Evolutionary conservation across 176 grass and related monocot species (phyloP), one percentile per base, ranked within the genome.

Genomic region (Raddia guianensis): DNA sequence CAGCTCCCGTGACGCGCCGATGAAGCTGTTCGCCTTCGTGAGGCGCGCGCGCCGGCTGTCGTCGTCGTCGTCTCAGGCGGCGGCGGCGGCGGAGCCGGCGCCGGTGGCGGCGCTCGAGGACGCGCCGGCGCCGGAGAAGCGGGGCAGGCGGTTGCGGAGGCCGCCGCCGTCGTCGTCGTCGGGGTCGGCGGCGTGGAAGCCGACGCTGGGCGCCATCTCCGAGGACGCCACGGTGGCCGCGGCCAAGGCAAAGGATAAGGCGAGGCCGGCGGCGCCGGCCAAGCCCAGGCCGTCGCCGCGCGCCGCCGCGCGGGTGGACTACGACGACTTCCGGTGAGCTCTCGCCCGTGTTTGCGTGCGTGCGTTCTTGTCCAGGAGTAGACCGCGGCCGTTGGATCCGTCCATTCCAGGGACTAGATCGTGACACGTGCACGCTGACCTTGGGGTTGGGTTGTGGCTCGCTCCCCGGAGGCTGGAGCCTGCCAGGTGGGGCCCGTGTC

Each of bases 291-390:
- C 87, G 64, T 5, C 78, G 3, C 75, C 64, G 43, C 51, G 15
- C 15, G 80, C 84, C 62, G 21, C 64, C 14, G 32, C 80, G n/a
- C 79, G 21, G 40, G 46, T 61, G 21, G 83, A 82, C 49, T 89
- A 79, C 83, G 90, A 86, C 66, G 87, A 90, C 86, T 88, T 88
- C 85, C 82, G 93, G 93, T 96, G 56, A 90, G 80, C 18, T 63
- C 33, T 9, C 54, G 34, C 27, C 27, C 27, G 27, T 27, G 27
- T 27, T 27, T 19, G 20, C 11, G 18, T 45, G 27, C 40, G 48
- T 42, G 4, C 37, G 45, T 70, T 35, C 33, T 21, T 37, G 66
- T 14, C 48, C 35, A 11, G 42, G 32, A 42, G 20, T 49, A 56
- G 19, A 20, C 27, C 3, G 4, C 1, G 49, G 78, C 48, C 80